Base-by-base conservation (phyloP, 371 early-diverging fungal species). In the Amoeboradix gromovi region DNA sequence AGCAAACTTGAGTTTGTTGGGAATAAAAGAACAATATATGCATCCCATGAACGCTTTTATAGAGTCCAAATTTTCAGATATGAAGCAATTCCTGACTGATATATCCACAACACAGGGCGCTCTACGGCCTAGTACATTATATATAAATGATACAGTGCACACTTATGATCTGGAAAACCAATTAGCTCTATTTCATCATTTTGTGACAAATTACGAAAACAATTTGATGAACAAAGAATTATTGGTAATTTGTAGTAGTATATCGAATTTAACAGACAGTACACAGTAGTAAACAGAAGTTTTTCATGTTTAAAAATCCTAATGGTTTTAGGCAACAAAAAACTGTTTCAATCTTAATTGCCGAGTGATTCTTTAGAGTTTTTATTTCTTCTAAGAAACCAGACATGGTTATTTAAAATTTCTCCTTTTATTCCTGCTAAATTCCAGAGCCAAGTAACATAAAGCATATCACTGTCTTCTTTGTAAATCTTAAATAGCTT, bases 1-100 rank as follows among this genome's bases (percentile, higher is more conserved):
- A 22, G 89, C 89, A 1, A 89, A 86, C 68, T 75, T 87, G 68
- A 80, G 82, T 1, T 83, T 81, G 29, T 85, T 86, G 73, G 86
- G 83, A 17, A 73, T 78, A 1, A 90, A 88, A 74, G 91, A 90
- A 74, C 82, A 82, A 22, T 85, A 86, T 77, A 86, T 88, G 87
- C 76, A 76, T 30, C 84, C 80, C 2, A 80, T 87, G 77, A 84
- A 85, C 72, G 81, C 81, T 72, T 70, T 71, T 72, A 69, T 74
- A 22, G 48, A 48, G 22, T 48, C 48, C 5, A 48, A 48, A 22
- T 48, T 48, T 48, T 12, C 5, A 12, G 48, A 48, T 22, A 48
- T 48, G 48, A 48, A 48, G 48, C 48, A 48, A 48, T 48, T 48
- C 48, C 22, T 48, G 22, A 48, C 22, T 12, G 48, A 48, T 22